phyloP scores from a whole-genome alignment of 768 basidiomycete species.

The Suillus paluster region DNA sequence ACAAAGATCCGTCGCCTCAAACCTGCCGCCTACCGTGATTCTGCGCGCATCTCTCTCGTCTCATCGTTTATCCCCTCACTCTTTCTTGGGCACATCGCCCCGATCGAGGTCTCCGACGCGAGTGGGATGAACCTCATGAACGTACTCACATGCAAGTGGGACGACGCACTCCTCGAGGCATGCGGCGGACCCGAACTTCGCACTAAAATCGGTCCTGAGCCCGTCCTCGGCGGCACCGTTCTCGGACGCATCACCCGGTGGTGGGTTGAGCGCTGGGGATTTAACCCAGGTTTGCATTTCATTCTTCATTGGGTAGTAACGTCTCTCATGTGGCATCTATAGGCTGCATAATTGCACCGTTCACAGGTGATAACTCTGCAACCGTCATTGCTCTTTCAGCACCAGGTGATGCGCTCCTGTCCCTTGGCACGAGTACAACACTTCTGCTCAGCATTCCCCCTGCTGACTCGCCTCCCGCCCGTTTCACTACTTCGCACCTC shows the following conservation, averaged over 20 bases:
- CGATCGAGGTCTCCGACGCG: conserved; percentile 86
- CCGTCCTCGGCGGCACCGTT: conserved; percentile 68
- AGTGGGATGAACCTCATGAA: conserved; percentile 93
- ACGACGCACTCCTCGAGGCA: conserved; percentile 62
- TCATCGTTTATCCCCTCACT: conserved; percentile 84
- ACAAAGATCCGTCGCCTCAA: conserved; percentile 59
- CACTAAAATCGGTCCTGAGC: conserved; percentile 74
- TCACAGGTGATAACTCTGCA: conserved; percentile 91
- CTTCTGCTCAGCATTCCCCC: conserved; percentile 80
- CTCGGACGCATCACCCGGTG: conserved; percentile 69
- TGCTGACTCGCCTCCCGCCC: conserved; percentile 61
- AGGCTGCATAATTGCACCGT: conserved; percentile 83
- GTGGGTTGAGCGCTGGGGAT: conserved; percentile 80
- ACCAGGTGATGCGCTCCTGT: conserved; percentile 82
- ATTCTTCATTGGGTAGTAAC: background rate
- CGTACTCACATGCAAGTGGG: conserved; percentile 75
- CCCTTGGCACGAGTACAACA: conserved; percentile 88
- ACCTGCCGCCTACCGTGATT: conserved; percentile 58
- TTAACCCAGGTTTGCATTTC: conserved; percentile 55
- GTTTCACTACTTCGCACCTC: conserved; percentile 77
- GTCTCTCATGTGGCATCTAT: background rate
- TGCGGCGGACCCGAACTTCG: conserved; percentile 73
- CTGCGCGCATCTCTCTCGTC: conserved; percentile 75
- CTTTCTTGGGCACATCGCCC: conserved; percentile 77
- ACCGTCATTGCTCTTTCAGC: conserved; percentile 76